Evolutionary conservation across 441 rosid species (phyloP).

Genomic region (Croton setiger): DNA sequence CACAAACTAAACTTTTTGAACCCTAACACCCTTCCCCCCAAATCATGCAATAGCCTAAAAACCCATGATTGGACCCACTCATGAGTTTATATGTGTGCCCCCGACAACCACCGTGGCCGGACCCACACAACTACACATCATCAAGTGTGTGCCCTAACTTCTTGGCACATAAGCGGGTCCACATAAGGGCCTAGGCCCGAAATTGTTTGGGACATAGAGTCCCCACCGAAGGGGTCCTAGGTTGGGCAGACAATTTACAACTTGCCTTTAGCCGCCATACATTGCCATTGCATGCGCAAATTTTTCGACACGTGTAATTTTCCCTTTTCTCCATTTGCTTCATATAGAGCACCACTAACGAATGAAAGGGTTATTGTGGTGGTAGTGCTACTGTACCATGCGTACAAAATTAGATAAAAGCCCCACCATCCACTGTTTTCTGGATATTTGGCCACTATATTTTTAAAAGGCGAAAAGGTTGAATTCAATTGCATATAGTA

Average conservation of each 20-base stretch:
- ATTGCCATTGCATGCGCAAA: constrained; percentile 46
- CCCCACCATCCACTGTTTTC: constrained; percentile 36
- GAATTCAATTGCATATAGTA: neutral
- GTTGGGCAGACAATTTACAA: constrained; percentile 28
- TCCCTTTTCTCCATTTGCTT: neutral
- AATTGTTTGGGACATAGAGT: constrained; percentile 28
- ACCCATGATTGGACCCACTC: constrained; percentile 41
- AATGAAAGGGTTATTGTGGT: constrained; percentile 16
- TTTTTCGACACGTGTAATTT: constrained; percentile 24
- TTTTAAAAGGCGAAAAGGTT: neutral
- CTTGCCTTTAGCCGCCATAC: constrained; percentile 57
- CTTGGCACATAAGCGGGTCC: constrained; percentile 34
- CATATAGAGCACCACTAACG: constrained; percentile 26
- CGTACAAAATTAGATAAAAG: constrained; percentile 40
- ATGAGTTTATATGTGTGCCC: constrained; percentile 33
- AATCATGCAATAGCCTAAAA: constrained; percentile 30
- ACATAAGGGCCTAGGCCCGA: neutral
- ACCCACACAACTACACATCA: constrained; percentile 45
- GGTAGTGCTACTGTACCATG: constrained; percentile 85
- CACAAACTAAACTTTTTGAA: constrained; percentile 17
- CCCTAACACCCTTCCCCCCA: constrained; percentile 24
- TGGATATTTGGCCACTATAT: constrained; percentile 23
- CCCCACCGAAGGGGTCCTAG: constrained; percentile 31
- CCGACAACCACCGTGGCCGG: constrained; percentile 54
- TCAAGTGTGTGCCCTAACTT: constrained; percentile 49